Evolutionary conservation across 352 stramenopile genomes (phyloP).

Genomic region (Peronospora farinosa): DNA sequence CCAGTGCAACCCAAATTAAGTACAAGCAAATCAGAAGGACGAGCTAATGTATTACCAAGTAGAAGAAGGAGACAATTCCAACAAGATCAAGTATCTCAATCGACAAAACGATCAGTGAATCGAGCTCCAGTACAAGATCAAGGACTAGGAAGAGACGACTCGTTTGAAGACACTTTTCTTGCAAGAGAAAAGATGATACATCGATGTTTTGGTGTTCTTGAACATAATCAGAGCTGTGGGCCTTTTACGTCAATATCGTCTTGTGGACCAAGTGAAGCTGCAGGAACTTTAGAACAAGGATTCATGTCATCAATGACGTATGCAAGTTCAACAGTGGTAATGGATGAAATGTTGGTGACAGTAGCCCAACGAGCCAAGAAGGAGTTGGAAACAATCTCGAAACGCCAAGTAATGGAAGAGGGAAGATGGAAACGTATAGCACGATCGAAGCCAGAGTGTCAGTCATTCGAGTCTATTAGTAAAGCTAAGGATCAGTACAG

Average conservation of each 20-base stretch:
- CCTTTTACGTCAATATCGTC: conserved; percentile 24
- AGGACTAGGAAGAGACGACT: neutral
- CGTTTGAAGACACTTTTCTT: neutral
- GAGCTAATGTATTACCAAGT: conserved; percentile 12
- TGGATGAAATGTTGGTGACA: conserved; percentile 30
- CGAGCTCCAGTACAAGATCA: conserved; percentile 2
- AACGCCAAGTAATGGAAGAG: conserved; percentile 34
- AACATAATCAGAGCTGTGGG: conserved; percentile 10
- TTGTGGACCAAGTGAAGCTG: conserved; percentile 10
- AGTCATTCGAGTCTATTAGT: conserved; percentile 46
- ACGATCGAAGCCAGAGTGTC: conserved; percentile 30
- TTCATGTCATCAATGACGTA: conserved; percentile 32
- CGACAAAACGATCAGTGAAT: neutral
- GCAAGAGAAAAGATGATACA: conserved; percentile 9
- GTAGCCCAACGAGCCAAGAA: conserved; percentile 38
- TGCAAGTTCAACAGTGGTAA: conserved; percentile 25
- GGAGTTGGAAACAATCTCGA: conserved; percentile 37
- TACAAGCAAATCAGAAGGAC: conserved; percentile 20
- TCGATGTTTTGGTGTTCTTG: conserved; percentile 3
- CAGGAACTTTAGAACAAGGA: conserved; percentile 22
- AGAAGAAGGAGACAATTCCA: conserved; percentile 13
- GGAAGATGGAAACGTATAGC: conserved; percentile 42
- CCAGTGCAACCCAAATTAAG: conserved; percentile 17
- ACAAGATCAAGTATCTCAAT: conserved; percentile 7
- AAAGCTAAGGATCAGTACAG: conserved; percentile 47